Conservation (phyloP, 2,329 filamentous ascomycete genomes). For the Mycogone perniciosa region DNA sequence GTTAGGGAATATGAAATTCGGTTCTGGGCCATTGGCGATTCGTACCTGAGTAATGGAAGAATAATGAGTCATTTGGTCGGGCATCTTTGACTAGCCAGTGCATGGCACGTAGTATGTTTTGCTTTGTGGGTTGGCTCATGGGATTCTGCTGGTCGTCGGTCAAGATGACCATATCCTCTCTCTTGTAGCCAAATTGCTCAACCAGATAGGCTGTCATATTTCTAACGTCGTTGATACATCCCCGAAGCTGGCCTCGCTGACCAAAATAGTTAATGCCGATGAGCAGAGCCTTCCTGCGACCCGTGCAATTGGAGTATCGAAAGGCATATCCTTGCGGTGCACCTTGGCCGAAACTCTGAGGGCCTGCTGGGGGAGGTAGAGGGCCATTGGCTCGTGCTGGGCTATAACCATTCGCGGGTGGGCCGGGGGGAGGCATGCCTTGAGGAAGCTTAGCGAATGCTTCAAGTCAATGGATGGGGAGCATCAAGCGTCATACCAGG, state of each 20-base stretch:
- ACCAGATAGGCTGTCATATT: conserved; percentile 93
- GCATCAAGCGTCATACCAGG: conserved; percentile 29
- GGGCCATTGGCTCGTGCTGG: conserved; percentile 39
- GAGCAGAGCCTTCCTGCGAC: conserved; percentile 78
- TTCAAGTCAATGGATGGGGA: background rate
- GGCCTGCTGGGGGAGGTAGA: conserved; percentile 51
- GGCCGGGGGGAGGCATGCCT: conserved; percentile 16
- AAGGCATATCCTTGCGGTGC: conserved; percentile 77
- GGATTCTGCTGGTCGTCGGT: conserved; percentile 96
- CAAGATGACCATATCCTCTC: conserved; percentile 94
- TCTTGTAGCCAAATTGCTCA: conserved; percentile 83
- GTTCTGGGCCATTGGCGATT: conserved; percentile 1
- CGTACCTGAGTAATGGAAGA: conserved; percentile 93
- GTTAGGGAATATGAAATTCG: background rate
- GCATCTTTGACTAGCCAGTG: conserved; percentile 97
- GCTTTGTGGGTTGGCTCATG: conserved; percentile 94
- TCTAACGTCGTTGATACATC: conserved; percentile 95
- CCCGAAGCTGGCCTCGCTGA: conserved; percentile 81
- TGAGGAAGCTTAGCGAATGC: conserved; percentile 7
- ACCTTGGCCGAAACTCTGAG: conserved; percentile 71
- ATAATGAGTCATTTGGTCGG: conserved; percentile 84
- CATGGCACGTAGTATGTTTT: conserved; percentile 92
- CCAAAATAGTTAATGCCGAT: conserved; percentile 97
- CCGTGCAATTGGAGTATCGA: conserved; percentile 88
- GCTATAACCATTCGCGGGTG: conserved; percentile 7